These are phyloP conservation scores for Trametes versicolor DNA, from an alignment of 1,284 basidiomycete species.

Conservation along the genomic window DNA sequence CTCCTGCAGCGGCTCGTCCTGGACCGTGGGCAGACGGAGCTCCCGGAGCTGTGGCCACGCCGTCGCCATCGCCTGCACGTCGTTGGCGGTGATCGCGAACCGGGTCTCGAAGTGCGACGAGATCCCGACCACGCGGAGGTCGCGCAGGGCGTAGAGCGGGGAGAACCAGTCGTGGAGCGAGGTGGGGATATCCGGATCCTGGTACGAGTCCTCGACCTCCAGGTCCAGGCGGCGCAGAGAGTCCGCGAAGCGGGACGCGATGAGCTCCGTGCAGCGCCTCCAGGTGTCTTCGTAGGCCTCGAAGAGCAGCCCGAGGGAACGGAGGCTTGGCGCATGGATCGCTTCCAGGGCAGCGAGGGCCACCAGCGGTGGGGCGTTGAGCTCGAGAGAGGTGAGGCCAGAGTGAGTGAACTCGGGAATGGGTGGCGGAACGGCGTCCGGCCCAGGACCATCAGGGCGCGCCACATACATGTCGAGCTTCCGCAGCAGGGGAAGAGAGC, in stretches of 20 bases:
- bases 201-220: background rate
- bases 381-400: background rate
- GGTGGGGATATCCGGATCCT: background rate
- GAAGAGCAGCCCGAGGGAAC: background rate
- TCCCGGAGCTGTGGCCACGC: conserved; percentile 5
- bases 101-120: conserved; percentile 4
- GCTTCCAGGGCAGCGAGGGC: background rate
- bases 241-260: conserved; percentile 2
- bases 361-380: background rate
- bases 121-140: background rate
- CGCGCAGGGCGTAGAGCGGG: conserved; percentile 11
- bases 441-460: background rate
- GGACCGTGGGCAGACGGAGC: background rate
- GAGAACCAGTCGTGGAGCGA: conserved; percentile 15
- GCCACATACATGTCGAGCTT: background rate
- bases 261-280: conserved; percentile 1
- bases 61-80: conserved; percentile 1
- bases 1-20: background rate
- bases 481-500: background rate
- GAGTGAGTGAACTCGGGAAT: background rate
- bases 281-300: background rate
- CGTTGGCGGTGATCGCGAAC: conserved; percentile 3
- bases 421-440: background rate
- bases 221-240: background rate
- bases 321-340: background rate